Percentiles rank a stretch among this genome's conserved stretches.
Conservation (phyloP, 768 basidiomycete species). For the Cystofilobasidium ferigula region DNA sequence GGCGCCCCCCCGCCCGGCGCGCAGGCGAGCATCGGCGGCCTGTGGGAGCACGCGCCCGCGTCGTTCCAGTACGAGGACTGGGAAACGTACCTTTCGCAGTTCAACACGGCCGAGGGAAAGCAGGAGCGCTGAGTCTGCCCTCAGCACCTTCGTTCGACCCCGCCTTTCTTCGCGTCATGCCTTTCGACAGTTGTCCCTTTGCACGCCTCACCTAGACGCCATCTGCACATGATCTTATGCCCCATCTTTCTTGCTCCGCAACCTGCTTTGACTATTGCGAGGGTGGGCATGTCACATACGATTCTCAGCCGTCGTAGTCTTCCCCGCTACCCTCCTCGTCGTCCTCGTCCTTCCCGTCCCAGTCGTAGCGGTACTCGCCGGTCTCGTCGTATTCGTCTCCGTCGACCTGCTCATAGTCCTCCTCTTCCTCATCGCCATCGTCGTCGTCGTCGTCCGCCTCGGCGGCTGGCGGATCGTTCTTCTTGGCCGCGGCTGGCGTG, state of each 20-base stretch:
- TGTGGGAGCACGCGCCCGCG: constrained; percentile 1
- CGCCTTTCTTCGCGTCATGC: too few species aligned
- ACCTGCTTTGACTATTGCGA: too few species aligned
- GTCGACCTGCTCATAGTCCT: not conserved
- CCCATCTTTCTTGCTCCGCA: too few species aligned
- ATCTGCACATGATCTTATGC: too few species aligned
- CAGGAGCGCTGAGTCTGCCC: too few species aligned
- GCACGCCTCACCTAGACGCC: too few species aligned
- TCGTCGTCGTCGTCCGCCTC: constrained; percentile 4
- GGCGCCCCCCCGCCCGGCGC: not conserved
- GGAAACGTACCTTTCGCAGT: constrained; percentile 8
- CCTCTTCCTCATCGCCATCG: not conserved
- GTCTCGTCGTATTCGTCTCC: not conserved
- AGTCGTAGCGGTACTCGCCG: not conserved
- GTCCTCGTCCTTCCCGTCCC: constrained; percentile 5
- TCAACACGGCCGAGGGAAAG: too few species aligned
- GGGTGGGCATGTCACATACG: too few species aligned
- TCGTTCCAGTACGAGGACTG: constrained; percentile 17
- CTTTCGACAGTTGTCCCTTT: too few species aligned
- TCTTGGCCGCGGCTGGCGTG: not conserved
- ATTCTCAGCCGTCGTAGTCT: constrained; percentile 1
- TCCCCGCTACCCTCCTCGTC: constrained; percentile 10
- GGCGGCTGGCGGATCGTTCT: not conserved
- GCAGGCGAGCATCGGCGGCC: not conserved
- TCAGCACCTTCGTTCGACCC: too few species aligned